Evolutionary conservation across 306 rosid genomes (phyloP).

Genomic region (Psophocarpus tetragonolobus): DNA sequence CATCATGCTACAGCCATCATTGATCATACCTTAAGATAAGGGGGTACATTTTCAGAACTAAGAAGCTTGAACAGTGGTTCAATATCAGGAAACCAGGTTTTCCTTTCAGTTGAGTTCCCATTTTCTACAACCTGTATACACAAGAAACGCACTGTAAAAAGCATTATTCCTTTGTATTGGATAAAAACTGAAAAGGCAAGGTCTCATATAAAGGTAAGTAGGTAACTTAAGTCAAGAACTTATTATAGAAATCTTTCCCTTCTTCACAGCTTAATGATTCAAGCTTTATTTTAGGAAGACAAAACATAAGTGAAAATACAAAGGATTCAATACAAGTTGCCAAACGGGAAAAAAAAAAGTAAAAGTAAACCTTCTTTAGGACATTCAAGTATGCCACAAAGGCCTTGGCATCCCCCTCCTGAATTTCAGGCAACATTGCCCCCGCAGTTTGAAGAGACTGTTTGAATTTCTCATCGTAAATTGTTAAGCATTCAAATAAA

Average conservation of each 20-base stretch:
- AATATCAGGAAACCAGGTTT: constrained; percentile 92
- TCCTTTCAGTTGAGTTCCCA: constrained; percentile 82
- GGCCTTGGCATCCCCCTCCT: constrained; percentile 96
- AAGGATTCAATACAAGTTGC: background rate
- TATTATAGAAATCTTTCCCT: background rate
- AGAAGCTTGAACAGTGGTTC: constrained; percentile 98
- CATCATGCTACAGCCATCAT: constrained; percentile 22
- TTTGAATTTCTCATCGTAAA: constrained; percentile 92
- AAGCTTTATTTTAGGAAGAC: background rate
- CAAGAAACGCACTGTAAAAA: constrained; percentile 30
- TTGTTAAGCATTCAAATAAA: constrained; percentile 88
- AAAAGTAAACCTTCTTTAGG: constrained; percentile 71
- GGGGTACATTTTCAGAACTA: constrained; percentile 93
- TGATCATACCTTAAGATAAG: constrained; percentile 92
- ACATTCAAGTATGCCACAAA: constrained; percentile 92
- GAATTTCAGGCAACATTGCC: constrained; percentile 81
- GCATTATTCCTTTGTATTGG: background rate
- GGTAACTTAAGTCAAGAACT: background rate
- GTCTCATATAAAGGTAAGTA: background rate
- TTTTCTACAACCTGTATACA: constrained; percentile 80
- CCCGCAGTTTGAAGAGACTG: constrained; percentile 92
- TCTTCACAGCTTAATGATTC: background rate
- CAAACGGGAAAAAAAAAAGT: constrained; percentile 6
- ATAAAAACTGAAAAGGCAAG: constrained; percentile 8
- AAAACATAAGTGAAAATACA: background rate